phyloP scores from a whole-genome alignment of 208 protist genomes.

The Vickermania spadyakhi region DNA sequence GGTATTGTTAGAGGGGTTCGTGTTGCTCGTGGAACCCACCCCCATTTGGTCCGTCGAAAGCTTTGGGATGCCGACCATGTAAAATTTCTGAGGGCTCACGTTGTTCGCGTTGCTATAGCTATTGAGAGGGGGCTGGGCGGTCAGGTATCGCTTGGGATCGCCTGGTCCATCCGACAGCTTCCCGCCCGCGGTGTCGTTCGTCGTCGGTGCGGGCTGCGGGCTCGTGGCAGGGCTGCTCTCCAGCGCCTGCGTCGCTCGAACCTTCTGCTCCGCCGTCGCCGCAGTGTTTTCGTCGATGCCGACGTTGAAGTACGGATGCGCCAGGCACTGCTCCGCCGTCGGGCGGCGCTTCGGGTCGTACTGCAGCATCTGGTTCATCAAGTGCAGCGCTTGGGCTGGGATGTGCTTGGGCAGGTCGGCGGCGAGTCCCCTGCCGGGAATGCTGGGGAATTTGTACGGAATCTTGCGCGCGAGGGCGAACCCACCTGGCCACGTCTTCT shows the following conservation, averaged over 20 bases:
- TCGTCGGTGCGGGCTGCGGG: constrained; percentile 30
- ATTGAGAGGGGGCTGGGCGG: neutral
- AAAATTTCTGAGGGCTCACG: neutral
- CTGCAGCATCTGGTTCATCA: constrained; percentile 89
- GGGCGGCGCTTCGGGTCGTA: constrained; percentile 94
- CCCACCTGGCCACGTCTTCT: constrained; percentile 61
- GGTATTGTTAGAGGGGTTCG: neutral
- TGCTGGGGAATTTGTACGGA: constrained; percentile 60
- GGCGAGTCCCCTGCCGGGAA: constrained; percentile 54
- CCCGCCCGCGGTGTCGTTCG: constrained; percentile 5
- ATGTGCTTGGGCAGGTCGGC: constrained; percentile 59
- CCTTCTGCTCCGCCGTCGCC: constrained; percentile 13
- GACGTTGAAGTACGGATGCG: constrained; percentile 89
- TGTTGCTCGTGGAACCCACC: neutral
- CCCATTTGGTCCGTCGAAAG: neutral
- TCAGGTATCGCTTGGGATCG: neutral
- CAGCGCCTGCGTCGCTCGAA: constrained; percentile 24
- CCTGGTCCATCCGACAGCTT: neutral
- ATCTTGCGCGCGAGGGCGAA: constrained; percentile 69
- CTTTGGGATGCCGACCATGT: neutral
- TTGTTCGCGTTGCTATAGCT: neutral
- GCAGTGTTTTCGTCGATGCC: constrained; percentile 44
- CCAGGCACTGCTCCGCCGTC: constrained; percentile 91
- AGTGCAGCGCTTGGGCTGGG: constrained; percentile 85
- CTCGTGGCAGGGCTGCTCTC: neutral